These are phyloP conservation scores for Pyricularia pennisetigena DNA, from an alignment of 2,329 filamentous ascomycete species.

Conservation along the genomic window DNA sequence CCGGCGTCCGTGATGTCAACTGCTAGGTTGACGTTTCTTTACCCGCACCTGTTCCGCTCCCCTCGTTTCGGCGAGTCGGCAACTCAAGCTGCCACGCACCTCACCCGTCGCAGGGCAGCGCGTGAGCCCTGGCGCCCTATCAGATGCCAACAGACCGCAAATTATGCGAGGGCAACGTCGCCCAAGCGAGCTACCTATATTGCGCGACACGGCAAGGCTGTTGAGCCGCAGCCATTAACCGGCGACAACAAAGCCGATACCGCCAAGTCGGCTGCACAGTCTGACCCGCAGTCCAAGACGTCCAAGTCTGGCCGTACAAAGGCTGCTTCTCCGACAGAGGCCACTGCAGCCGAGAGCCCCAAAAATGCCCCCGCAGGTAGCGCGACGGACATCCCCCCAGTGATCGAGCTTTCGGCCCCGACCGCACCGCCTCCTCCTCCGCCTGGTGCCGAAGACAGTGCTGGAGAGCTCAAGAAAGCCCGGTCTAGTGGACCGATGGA, in stretches of 20 bases:
- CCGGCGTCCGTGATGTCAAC: slow-evolving; percentile 40
- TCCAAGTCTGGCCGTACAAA: neutral
- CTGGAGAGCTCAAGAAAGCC: slow-evolving; percentile 22
- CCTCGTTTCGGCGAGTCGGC: slow-evolving; percentile 33
- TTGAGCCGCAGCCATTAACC: slow-evolving; percentile 36
- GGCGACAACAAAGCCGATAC: neutral
- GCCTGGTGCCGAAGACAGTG: slow-evolving; percentile 9
- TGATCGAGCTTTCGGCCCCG: slow-evolving; percentile 13
- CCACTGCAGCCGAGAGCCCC: neutral
- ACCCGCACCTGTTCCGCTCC: slow-evolving; percentile 54
- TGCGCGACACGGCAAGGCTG: slow-evolving; percentile 48
- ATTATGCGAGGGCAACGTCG: slow-evolving; percentile 26
- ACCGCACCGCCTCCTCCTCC: slow-evolving; percentile 1
- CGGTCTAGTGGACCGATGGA: slow-evolving; percentile 36
- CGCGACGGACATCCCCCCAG: slow-evolving; percentile 1
- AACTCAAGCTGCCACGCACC: neutral
- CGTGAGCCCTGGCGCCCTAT: slow-evolving; percentile 24
- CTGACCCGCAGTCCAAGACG: neutral
- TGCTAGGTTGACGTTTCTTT: slow-evolving; percentile 55
- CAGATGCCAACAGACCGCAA: slow-evolving; percentile 17
- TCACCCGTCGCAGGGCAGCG: slow-evolving; percentile 24
- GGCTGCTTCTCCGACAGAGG: neutral
- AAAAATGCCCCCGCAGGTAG: neutral
- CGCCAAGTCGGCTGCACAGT: neutral
- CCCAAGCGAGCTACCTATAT: slow-evolving; percentile 35